phyloP scores from a whole-genome alignment of 768 basidiomycete species.

The Lactarius evosmus region DNA sequence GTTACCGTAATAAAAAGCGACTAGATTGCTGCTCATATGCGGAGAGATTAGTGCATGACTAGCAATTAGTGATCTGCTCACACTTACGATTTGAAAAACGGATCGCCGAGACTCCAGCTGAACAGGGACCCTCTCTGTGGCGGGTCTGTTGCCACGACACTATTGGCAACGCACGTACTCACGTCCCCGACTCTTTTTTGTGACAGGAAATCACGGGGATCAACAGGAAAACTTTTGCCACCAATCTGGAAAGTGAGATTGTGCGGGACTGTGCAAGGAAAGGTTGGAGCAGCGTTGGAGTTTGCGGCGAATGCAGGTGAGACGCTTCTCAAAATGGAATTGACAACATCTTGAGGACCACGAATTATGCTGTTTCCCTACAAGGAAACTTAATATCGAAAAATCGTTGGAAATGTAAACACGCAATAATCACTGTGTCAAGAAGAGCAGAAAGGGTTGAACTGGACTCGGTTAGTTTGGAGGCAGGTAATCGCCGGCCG shows the following conservation, averaged over 20 bases:
- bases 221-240: constrained; percentile 60
- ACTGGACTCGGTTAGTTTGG: constrained; percentile 44
- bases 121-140: constrained; percentile 39
- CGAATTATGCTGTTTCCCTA: constrained; percentile 77
- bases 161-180: constrained; percentile 21
- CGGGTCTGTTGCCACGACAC: constrained; percentile 24
- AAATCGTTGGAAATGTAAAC: background rate
- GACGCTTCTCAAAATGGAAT: constrained; percentile 18
- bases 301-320: constrained; percentile 20
- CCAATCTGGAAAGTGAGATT: constrained; percentile 25
- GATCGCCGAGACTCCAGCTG: constrained; percentile 71
- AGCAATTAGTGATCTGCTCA: background rate
- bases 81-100: constrained; percentile 70
- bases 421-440: constrained; percentile 52
- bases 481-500: constrained; percentile 54
- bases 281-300: constrained; percentile 17
- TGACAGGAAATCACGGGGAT: constrained; percentile 67
- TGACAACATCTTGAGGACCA: constrained; percentile 44
- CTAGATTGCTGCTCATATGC: constrained; percentile 47
- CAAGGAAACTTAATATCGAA: background rate
- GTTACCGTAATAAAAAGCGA: constrained; percentile 71
- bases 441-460: constrained; percentile 46
- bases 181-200: constrained; percentile 35
- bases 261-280: constrained; percentile 22
- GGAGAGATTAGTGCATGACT: background rate